A percentile compares a stretch with the other conserved stretches of the same genome.
phyloP scores from a whole-genome alignment of 2,329 filamentous ascomycete genomes.

The Albophoma yamanashiensis region DNA sequence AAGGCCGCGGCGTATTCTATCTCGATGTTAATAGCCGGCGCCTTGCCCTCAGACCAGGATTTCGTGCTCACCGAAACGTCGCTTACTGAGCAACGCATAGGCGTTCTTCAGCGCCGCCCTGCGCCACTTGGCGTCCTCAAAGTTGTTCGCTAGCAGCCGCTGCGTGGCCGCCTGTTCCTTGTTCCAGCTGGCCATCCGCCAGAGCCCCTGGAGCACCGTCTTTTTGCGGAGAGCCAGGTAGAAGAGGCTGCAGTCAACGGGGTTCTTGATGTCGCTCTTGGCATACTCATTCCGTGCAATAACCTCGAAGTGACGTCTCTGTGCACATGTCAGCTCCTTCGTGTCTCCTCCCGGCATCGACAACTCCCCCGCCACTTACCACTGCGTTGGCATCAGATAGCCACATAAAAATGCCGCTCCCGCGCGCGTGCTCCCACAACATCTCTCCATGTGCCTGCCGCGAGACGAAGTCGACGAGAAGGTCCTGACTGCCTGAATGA shows the following conservation, averaged over 20 bases:
- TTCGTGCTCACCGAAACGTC: conserved; percentile 58
- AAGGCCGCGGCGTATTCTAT: conserved; percentile 89
- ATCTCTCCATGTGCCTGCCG: conserved; percentile 70
- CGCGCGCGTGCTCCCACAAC: conserved; percentile 74
- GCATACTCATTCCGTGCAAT: conserved; percentile 91
- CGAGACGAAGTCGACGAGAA: conserved; percentile 73
- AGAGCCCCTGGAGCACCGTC: conserved; percentile 76
- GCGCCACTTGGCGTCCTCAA: conserved; percentile 75
- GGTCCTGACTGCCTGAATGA: conserved; percentile 79
- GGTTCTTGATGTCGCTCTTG: conserved; percentile 76
- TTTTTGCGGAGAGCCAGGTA: conserved; percentile 92
- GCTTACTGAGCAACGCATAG: conserved; percentile 84
- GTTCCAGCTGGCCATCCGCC: conserved; percentile 89
- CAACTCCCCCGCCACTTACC: conserved; percentile 36
- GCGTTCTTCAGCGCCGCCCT: conserved; percentile 91
- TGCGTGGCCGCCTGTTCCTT: conserved; percentile 74
- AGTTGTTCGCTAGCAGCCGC: conserved; percentile 79
- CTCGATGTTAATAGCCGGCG: neutral
- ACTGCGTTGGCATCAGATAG: conserved; percentile 66
- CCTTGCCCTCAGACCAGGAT: neutral
- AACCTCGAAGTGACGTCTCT: conserved; percentile 66
- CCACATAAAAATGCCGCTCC: conserved; percentile 94
- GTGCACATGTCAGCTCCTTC: conserved; percentile 4
- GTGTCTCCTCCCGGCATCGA: neutral
- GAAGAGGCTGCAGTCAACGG: conserved; percentile 80